Conservation (phyloP, 495 filamentous ascomycete genomes). For the Aspergillus conjunctus region DNA sequence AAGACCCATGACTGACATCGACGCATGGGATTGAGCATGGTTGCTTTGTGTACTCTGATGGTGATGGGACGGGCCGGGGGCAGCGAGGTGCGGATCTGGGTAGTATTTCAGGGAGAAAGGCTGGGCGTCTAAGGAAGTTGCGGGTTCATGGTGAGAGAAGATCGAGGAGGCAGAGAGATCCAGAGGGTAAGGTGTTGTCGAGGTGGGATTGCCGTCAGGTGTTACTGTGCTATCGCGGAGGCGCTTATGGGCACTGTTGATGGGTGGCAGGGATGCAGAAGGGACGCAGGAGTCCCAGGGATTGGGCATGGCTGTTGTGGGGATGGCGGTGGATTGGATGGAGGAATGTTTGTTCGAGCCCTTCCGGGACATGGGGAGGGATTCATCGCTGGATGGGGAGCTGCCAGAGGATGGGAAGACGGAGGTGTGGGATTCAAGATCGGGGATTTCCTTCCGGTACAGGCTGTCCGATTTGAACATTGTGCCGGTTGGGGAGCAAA, state of each 20-base stretch:
- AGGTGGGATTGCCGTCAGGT: constrained; percentile 8
- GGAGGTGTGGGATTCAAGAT: constrained; percentile 29
- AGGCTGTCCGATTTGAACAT: constrained; percentile 16
- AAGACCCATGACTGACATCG: constrained; percentile 21
- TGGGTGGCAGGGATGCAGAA: constrained; percentile 15
- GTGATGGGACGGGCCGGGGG: neutral
- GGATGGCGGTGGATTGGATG: constrained; percentile 10
- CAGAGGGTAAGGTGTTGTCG: constrained; percentile 19
- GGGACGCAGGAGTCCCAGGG: constrained; percentile 16
- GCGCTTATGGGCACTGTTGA: constrained; percentile 20
- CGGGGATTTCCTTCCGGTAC: constrained; percentile 24
- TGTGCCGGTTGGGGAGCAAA: constrained; percentile 16
- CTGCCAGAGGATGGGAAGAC: constrained; percentile 25
- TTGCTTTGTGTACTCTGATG: constrained; percentile 12
- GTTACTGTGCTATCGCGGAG: constrained; percentile 22
- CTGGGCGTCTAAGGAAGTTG: constrained; percentile 23
- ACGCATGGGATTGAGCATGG: constrained; percentile 6
- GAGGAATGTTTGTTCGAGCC: constrained; percentile 19
- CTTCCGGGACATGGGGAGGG: constrained; percentile 9
- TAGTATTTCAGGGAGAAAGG: constrained; percentile 30
- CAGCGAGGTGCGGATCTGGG: constrained; percentile 19
- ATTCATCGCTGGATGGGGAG: constrained; percentile 16
- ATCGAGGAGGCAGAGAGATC: constrained; percentile 23
- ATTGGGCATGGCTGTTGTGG: neutral
- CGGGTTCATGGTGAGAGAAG: constrained; percentile 19